Conservation (phyloP, 23 red algal species). For the Gracilaria domingensis region DNA sequence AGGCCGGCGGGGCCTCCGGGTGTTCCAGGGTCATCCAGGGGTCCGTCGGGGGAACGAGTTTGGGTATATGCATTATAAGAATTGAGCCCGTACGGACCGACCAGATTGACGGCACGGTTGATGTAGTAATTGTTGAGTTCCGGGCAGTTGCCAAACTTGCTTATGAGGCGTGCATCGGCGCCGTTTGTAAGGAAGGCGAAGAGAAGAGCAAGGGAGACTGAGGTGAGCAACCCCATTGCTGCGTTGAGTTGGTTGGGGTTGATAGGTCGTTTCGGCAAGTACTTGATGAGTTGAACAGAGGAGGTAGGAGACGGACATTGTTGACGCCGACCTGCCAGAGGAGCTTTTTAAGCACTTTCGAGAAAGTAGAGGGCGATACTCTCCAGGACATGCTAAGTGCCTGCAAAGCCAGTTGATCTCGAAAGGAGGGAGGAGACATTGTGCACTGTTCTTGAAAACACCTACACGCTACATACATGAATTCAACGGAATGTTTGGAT, state of each 20-base stretch:
- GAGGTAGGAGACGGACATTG: not conserved
- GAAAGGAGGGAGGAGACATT: not conserved
- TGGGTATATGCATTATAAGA: constrained; percentile 54
- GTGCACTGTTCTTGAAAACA: not conserved
- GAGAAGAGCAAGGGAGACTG: constrained; percentile 16
- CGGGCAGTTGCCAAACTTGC: constrained; percentile 49
- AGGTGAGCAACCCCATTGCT: not conserved
- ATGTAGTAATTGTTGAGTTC: constrained; percentile 68
- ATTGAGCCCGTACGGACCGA: constrained; percentile 65
- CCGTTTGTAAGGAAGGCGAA: constrained; percentile 1
- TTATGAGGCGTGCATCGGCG: constrained; percentile 45
- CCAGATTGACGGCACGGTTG: constrained; percentile 38
- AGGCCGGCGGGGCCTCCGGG: constrained; percentile 69
- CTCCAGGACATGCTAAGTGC: not conserved
- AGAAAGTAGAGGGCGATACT: constrained; percentile 19
- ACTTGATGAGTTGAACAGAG: constrained; percentile 24
- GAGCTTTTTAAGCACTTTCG: constrained; percentile 29
- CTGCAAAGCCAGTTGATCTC: not conserved
- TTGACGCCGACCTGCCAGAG: not conserved
- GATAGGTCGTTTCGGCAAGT: not conserved
- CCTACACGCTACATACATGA: not conserved
- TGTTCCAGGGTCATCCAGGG: constrained; percentile 7
- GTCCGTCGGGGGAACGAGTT: not conserved
- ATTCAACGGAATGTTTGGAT: not conserved
- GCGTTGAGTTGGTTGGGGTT: not conserved